Conservation (phyloP, 306 rosid species). For the Carpinus viminea region DNA sequence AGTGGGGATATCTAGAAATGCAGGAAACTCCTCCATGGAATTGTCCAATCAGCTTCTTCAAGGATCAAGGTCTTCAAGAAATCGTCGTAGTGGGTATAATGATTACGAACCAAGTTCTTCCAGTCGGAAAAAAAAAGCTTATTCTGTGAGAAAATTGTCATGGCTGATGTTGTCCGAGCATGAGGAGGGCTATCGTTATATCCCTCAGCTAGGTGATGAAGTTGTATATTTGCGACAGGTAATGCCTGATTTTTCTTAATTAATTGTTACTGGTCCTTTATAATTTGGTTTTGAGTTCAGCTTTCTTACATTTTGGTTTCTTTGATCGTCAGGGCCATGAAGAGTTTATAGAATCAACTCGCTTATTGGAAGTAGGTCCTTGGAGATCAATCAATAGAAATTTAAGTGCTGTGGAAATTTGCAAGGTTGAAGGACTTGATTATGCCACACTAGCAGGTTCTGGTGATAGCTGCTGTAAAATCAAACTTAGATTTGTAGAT, state of each 20-base stretch:
- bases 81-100: conserved; percentile 30
- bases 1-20: conserved; percentile 37
- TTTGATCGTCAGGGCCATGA: conserved; percentile 70
- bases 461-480: conserved; percentile 84
- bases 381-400: conserved; percentile 45
- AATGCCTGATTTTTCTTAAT: conserved; percentile 6
- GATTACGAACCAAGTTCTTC: conserved; percentile 35
- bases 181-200: conserved; percentile 68
- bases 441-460: conserved; percentile 69
- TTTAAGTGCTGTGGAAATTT: conserved; percentile 57
- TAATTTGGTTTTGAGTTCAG: conserved; percentile 25
- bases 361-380: conserved; percentile 37
- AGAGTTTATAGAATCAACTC: conserved; percentile 47
- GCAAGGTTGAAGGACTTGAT: conserved; percentile 70
- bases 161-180: conserved; percentile 75
- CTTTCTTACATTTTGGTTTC: conserved; percentile 18
- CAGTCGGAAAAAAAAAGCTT: conserved; percentile 39
- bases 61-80: conserved; percentile 55
- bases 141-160: conserved; percentile 51
- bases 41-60: conserved; percentile 39
- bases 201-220: conserved; percentile 92
- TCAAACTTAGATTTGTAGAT: conserved; percentile 58
- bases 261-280: conserved; percentile 5
- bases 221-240: conserved; percentile 90
- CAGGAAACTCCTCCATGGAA: conserved; percentile 39